Evolutionary conservation across 2,329 filamentous ascomycete species (phyloP).

Genomic region (Elsinoe necatrix): DNA sequence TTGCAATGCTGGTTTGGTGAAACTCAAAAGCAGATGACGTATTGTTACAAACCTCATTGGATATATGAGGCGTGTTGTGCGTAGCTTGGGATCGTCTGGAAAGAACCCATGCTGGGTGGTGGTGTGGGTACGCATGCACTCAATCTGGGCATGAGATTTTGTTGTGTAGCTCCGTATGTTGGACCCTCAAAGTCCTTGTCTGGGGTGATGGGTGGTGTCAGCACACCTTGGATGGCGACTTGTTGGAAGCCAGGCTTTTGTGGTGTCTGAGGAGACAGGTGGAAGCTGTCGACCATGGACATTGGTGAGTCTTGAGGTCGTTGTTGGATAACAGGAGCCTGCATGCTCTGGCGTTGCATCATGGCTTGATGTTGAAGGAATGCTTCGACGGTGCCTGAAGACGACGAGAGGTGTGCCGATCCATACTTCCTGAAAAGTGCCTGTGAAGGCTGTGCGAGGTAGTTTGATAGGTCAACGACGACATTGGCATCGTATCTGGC

Average conservation of each 20-base stretch:
- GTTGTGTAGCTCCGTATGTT: conserved; percentile 22
- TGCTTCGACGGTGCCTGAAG: conserved; percentile 55
- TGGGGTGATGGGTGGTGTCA: conserved; percentile 79
- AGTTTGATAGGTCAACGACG: conserved; percentile 54
- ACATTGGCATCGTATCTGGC: conserved; percentile 61
- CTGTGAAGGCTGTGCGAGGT: conserved; percentile 58
- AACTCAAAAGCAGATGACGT: conserved; percentile 14
- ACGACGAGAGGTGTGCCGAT: conserved; percentile 55
- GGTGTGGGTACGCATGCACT: conserved; percentile 27
- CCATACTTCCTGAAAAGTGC: conserved; percentile 62
- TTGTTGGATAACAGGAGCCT: conserved; percentile 15
- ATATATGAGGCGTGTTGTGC: conserved; percentile 17
- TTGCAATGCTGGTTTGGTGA: conserved; percentile 21
- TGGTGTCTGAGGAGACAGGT: conserved; percentile 65
- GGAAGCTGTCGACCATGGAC: conserved; percentile 44
- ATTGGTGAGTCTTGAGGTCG: conserved; percentile 34
- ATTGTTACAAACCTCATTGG: conserved; percentile 15
- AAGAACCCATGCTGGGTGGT: conserved; percentile 25
- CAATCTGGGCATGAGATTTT: conserved; percentile 23
- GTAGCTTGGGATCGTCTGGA: conserved; percentile 16
- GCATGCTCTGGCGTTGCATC: conserved; percentile 23
- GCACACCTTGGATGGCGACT: conserved; percentile 53
- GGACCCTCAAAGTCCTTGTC: conserved; percentile 42
- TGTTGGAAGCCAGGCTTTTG: conserved; percentile 63
- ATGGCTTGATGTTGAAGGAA: conserved; percentile 55